Conservation (phyloP, 202 grass and related monocot genomes). For the Carex arenaria region DNA sequence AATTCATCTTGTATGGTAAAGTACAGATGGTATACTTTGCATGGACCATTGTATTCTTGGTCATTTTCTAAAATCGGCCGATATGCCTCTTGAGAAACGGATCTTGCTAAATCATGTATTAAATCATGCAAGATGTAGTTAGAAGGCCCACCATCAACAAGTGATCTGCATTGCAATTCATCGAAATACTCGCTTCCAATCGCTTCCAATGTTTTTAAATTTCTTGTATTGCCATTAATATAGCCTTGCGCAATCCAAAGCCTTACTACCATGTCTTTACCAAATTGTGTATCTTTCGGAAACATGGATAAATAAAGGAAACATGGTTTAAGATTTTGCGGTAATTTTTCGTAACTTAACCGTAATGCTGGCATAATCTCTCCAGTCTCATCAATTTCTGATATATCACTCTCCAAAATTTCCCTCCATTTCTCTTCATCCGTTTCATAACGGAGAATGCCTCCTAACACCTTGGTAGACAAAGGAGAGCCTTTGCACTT, state of each 20-base stretch:
- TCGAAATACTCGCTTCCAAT: neutral
- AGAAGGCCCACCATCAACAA: neutral
- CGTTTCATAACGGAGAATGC: no score
- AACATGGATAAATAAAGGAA: slow-evolving; percentile 2
- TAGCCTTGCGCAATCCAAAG: neutral
- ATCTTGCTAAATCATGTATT: neutral
- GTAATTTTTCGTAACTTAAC: slow-evolving; percentile 17
- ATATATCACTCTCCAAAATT: neutral
- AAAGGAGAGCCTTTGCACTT: no score
- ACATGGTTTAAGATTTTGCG: neutral
- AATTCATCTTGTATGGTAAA: neutral
- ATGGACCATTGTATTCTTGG: neutral
- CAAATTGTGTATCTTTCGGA: neutral
- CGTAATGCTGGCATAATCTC: slow-evolving; percentile 3
- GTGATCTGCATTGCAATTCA: neutral
- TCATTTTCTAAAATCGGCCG: neutral
- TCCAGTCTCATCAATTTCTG: neutral
- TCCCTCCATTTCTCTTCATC: no score
- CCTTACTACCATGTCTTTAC: neutral
- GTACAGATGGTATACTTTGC: neutral
- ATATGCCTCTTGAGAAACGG: neutral
- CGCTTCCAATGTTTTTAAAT: neutral
- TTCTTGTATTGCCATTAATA: neutral
- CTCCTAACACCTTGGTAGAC: no score
- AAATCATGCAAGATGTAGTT: neutral